phyloP scores from a whole-genome alignment of 2,329 filamentous ascomycete species.

The Ophiocordyceps sinensis region DNA sequence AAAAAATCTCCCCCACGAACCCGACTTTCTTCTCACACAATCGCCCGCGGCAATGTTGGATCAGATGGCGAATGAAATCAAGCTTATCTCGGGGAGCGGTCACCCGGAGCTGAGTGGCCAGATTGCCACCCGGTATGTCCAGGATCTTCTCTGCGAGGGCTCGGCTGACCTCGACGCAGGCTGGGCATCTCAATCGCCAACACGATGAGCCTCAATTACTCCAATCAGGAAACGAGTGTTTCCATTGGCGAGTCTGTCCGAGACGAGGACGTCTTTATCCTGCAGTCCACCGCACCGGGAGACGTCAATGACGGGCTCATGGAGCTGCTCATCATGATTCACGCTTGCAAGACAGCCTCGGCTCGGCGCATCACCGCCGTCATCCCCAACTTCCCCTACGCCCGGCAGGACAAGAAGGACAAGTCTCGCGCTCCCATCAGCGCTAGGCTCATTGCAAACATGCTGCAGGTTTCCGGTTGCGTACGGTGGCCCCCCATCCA shows the following conservation, averaged over 20 bases:
- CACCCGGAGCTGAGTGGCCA: conserved; percentile 32
- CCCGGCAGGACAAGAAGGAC: conserved; percentile 95
- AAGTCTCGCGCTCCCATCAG: conserved; percentile 88
- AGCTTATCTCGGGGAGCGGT: conserved; percentile 34
- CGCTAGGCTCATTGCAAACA: conserved; percentile 39
- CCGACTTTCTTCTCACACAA: neutral
- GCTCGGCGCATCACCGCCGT: conserved; percentile 90
- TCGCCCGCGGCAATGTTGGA: conserved; percentile 20
- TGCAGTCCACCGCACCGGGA: conserved; percentile 87
- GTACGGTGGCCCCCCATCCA: conserved; percentile 8
- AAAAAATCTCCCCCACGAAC: neutral
- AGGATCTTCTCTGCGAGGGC: neutral
- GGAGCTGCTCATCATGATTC: conserved; percentile 97
- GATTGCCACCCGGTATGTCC: conserved; percentile 27
- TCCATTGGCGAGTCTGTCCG: conserved; percentile 74
- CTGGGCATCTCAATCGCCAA: conserved; percentile 66
- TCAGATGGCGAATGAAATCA: conserved; percentile 38
- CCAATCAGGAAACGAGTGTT: conserved; percentile 77
- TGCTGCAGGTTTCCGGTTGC: neutral
- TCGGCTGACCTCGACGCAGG: conserved; percentile 26
- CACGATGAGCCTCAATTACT: conserved; percentile 71
- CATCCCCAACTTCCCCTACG: conserved; percentile 92
- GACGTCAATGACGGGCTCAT: conserved; percentile 97
- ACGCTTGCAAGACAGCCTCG: conserved; percentile 57
- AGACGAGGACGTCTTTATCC: conserved; percentile 96